Conservation (phyloP, 164 flowering plant genomes). For the Dillenia turbinata region DNA sequence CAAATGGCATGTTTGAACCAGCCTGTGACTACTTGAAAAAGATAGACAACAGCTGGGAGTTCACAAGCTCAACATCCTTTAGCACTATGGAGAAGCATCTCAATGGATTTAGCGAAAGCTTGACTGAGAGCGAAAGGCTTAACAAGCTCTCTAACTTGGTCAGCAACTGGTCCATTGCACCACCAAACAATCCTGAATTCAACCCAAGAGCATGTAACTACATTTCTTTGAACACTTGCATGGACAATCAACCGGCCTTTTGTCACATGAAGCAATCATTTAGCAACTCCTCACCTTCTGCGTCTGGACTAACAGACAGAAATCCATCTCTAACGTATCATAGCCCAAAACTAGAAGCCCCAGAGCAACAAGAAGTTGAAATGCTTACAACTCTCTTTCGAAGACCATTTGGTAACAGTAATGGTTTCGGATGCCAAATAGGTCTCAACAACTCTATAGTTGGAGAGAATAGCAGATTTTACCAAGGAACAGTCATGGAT, state of each 20-base stretch:
- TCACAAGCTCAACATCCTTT: conserved; percentile 24
- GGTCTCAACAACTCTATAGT: conserved; percentile 13
- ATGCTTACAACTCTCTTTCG: conserved; percentile 11
- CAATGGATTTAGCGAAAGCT: conserved; percentile 15
- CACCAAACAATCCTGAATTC: conserved; percentile 28
- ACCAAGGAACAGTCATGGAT: conserved; percentile 14
- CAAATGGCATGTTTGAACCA: conserved; percentile 40
- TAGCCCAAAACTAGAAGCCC: conserved; percentile 19
- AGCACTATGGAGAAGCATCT: conserved; percentile 25
- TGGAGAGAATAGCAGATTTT: conserved; percentile 18
- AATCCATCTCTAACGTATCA: conserved; percentile 8
- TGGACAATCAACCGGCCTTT: conserved; percentile 11
- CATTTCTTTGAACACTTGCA: conserved; percentile 19
- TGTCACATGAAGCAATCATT: conserved; percentile 15
- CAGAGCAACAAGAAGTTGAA: conserved; percentile 13
- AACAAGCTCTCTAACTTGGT: conserved; percentile 36
- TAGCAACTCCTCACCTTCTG: conserved; percentile 11
- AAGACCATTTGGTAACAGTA: conserved; percentile 10
- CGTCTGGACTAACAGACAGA: conserved; percentile 5
- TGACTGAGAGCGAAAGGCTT: conserved; percentile 26
- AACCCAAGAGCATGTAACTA: conserved; percentile 15
- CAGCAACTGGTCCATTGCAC: conserved; percentile 60
- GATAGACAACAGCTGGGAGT: conserved; percentile 43
- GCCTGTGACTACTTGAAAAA: conserved; percentile 51
- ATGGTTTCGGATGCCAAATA: conserved; percentile 19